A percentile compares a stretch with the other conserved stretches of the same genome.
phyloP scores from a whole-genome alignment of 73 alveolate species.

The Tetrahymena thermophila region DNA sequence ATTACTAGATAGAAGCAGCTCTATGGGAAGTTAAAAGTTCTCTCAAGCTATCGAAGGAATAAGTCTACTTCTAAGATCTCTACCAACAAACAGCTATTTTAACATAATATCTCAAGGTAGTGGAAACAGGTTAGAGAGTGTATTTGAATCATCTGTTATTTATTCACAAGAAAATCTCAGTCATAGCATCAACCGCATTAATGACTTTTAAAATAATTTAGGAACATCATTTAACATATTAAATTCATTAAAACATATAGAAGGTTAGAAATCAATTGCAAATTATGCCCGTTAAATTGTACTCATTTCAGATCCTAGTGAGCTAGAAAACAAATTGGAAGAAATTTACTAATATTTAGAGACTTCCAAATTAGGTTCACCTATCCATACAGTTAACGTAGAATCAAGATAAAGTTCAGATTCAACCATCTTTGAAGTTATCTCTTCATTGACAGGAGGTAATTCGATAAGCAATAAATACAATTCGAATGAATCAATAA shows the following conservation, averaged over 20 bases:
- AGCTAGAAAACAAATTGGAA: neutral
- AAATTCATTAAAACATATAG: neutral
- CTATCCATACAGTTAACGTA: neutral
- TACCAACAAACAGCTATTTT: neutral
- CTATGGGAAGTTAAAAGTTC: neutral
- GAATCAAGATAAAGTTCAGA: neutral
- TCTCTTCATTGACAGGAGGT: neutral
- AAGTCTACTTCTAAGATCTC: neutral
- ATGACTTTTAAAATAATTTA: neutral
- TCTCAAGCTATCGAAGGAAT: neutral
- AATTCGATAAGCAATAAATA: neutral
- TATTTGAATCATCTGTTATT: neutral
- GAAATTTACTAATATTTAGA: neutral
- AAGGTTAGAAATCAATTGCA: neutral
- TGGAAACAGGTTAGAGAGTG: neutral
- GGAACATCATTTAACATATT: neutral
- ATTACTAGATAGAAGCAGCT: neutral
- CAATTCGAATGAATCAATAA: neutral
- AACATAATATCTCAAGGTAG: neutral
- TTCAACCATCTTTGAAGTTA: neutral
- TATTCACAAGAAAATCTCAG: neutral
- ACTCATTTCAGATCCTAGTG: neutral
- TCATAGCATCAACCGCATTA: neutral
- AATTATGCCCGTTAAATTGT: neutral
- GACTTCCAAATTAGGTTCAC: neutral